phyloP scores from a whole-genome alignment of 805 yeast genomes.

The Kregervanrija fluxuum region DNA sequence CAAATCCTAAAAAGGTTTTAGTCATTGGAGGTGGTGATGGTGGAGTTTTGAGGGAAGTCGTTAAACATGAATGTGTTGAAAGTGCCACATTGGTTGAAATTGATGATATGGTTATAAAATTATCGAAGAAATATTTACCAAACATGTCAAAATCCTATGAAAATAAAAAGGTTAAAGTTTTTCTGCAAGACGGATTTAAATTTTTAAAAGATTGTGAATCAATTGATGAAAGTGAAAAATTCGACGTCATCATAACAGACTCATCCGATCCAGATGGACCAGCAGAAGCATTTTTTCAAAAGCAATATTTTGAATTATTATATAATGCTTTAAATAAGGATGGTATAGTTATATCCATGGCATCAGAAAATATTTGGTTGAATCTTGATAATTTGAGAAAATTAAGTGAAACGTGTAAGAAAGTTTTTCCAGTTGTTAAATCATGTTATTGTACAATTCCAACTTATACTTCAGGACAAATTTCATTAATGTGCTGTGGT shows the following conservation, averaged over 20 bases:
- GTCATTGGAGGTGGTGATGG: constrained; percentile 97
- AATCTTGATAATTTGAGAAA: constrained; percentile 45
- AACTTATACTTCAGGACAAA: constrained; percentile 81
- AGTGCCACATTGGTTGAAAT: constrained; percentile 78
- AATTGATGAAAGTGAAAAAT: constrained; percentile 36
- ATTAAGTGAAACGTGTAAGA: constrained; percentile 40
- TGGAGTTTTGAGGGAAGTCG: constrained; percentile 83
- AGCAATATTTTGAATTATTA: constrained; percentile 64
- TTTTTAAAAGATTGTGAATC: constrained; percentile 43
- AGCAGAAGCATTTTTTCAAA: constrained; percentile 82
- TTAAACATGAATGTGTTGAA: constrained; percentile 56
- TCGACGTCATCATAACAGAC: constrained; percentile 83
- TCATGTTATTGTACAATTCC: constrained; percentile 82
- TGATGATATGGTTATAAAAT: constrained; percentile 72
- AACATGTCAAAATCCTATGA: constrained; percentile 61
- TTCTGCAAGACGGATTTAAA: constrained; percentile 79
- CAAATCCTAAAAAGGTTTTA: constrained; percentile 64
- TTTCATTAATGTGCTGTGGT: constrained; percentile 70
- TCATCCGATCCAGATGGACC: constrained; percentile 94
- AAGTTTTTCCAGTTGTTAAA: constrained; percentile 53
- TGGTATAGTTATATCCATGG: constrained; percentile 68
- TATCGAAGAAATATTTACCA: constrained; percentile 68
- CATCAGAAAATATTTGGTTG: constrained; percentile 76
- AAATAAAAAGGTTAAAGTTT: constrained; percentile 59
- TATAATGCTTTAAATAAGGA: constrained; percentile 52